Conservation (phyloP, 257 asterid species). For the Plantago major region DNA sequence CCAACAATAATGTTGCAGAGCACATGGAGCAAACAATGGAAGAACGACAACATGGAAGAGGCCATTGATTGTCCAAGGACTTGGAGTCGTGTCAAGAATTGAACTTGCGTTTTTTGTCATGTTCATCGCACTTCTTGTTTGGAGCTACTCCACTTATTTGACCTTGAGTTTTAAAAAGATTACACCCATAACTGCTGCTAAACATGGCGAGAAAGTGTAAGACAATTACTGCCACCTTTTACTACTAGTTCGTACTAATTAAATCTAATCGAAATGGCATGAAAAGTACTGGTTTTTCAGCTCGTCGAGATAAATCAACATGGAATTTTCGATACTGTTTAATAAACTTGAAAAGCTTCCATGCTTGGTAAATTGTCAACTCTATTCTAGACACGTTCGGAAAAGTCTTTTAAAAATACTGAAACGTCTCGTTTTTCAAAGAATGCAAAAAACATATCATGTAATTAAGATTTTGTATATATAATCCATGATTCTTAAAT, state of each 20-base stretch:
- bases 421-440: too few relatives aligned
- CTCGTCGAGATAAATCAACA: too few relatives aligned
- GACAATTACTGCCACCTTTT: not conserved
- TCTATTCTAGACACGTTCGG: too few relatives aligned
- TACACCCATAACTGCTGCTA: conserved; percentile 54
- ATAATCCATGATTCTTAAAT: not conserved
- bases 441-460: too few relatives aligned
- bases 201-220: conserved; percentile 50
- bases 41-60: conserved; percentile 53
- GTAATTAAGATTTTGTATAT: not conserved
- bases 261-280: too few relatives aligned
- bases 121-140: conserved; percentile 72
- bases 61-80: conserved; percentile 63
- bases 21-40: conserved; percentile 13
- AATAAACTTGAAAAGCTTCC: too few relatives aligned
- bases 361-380: too few relatives aligned
- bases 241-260: not conserved
- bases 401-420: too few relatives aligned
- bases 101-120: conserved; percentile 61
- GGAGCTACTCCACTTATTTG: conserved; percentile 52
- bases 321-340: too few relatives aligned
- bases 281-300: too few relatives aligned
- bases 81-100: conserved; percentile 69
- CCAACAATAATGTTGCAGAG: conserved; percentile 20
- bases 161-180: conserved; percentile 30